These are phyloP conservation scores for Verticillium albo-atrum DNA, from an alignment of 2,329 filamentous ascomycete species.

Conservation along the genomic window DNA sequence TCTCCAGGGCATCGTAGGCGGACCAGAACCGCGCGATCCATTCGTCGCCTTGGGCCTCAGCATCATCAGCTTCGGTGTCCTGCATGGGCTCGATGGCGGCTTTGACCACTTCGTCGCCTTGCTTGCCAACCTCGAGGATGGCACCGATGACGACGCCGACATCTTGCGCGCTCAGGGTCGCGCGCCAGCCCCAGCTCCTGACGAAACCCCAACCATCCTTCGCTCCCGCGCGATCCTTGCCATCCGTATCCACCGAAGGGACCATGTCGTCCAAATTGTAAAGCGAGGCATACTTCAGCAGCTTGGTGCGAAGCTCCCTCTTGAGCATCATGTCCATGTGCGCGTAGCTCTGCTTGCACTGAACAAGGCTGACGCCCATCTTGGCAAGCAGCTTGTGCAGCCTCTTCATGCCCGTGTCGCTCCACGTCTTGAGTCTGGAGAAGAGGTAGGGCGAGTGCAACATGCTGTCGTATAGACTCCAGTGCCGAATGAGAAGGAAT, in stretches of 20 bases:
- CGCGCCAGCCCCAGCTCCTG: slow-evolving; percentile 95
- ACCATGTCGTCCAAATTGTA: slow-evolving; percentile 95
- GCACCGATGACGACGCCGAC: slow-evolving; percentile 90
- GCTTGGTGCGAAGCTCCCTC: slow-evolving; percentile 74
- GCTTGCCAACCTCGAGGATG: slow-evolving; percentile 83
- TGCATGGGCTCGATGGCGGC: slow-evolving; percentile 25
- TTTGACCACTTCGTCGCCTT: slow-evolving; percentile 29
- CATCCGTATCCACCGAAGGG: slow-evolving; percentile 69
- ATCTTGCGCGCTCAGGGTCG: slow-evolving; percentile 87
- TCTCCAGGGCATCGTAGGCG: slow-evolving; percentile 66
- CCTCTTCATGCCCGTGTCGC: slow-evolving; percentile 79
- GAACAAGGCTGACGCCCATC: slow-evolving; percentile 91
- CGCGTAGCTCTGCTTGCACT: slow-evolving; percentile 93
- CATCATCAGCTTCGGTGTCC: slow-evolving; percentile 41
- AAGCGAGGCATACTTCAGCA: slow-evolving; percentile 86
- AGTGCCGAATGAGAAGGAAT: slow-evolving; percentile 89
- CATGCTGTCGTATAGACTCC: slow-evolving; percentile 98
- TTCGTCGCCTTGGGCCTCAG: slow-evolving; percentile 53
- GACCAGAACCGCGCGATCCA: slow-evolving; percentile 67
- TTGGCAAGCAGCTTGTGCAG: slow-evolving; percentile 93
- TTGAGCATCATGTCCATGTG: slow-evolving; percentile 99
- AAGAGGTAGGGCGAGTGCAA: slow-evolving; percentile 94
- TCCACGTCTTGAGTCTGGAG: slow-evolving; percentile 90
- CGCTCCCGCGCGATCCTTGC: slow-evolving; percentile 62
- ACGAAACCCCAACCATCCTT: slow-evolving; percentile 98